A percentile compares a stretch with the other conserved stretches of the same genome.
phyloP scores from a whole-genome alignment of 2,329 filamentous ascomycete species.

The Aspergillus tubingensis region DNA sequence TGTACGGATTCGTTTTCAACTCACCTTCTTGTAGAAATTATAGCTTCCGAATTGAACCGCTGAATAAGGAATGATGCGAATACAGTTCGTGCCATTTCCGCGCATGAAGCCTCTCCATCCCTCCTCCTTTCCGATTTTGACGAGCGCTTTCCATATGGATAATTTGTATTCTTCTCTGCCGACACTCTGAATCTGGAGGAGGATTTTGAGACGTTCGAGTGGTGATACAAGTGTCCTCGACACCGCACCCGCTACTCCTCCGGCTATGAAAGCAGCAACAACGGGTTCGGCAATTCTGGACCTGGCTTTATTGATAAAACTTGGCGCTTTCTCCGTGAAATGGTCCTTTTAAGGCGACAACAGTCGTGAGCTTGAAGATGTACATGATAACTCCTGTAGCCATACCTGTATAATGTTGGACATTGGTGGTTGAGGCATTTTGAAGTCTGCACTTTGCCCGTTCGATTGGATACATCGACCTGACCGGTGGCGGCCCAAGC shows the following conservation, averaged over 20 bases:
- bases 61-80: slow-evolving; percentile 96
- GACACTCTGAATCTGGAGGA: slow-evolving; percentile 93
- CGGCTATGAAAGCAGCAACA: slow-evolving; percentile 87
- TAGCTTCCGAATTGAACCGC: slow-evolving; percentile 98
- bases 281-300: slow-evolving; percentile 74
- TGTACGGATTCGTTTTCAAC: slow-evolving; percentile 32
- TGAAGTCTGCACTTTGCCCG: slow-evolving; percentile 22
- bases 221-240: slow-evolving; percentile 96
- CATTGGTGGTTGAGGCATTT: slow-evolving; percentile 25
- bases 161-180: slow-evolving; percentile 92
- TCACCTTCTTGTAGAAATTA: slow-evolving; percentile 91
- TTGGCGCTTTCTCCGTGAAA: slow-evolving; percentile 14
- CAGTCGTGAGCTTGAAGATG: slow-evolving; percentile 4
- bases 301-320: slow-evolving; percentile 29
- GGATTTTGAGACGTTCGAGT: slow-evolving; percentile 91
- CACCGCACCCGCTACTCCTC: slow-evolving; percentile 93
- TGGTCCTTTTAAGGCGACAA: slow-evolving; percentile 20
- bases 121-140: slow-evolving; percentile 96
- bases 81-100: slow-evolving; percentile 97
- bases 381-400: not conserved
- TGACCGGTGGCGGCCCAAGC: slow-evolving; percentile 36
- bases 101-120: slow-evolving; percentile 97
- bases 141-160: slow-evolving; percentile 82
- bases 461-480: slow-evolving; percentile 24
- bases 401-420: slow-evolving; percentile 27